Percentiles rank a stretch among this genome's conserved stretches.
These are phyloP conservation scores for Pythium biforme DNA, from an alignment of 352 stramenopile species.

Conservation along the genomic window DNA sequence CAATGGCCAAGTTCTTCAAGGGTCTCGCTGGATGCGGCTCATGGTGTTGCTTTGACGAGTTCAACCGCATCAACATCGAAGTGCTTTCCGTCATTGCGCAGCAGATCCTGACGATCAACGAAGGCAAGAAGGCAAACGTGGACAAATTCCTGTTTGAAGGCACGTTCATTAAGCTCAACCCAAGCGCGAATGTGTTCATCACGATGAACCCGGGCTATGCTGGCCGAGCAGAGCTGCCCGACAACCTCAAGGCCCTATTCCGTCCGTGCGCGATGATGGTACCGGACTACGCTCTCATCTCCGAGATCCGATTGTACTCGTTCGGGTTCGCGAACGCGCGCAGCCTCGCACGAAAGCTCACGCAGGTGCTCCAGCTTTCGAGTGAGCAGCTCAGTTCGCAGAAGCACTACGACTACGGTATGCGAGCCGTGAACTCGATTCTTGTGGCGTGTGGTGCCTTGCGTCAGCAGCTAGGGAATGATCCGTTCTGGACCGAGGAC, in stretches of 20 bases:
- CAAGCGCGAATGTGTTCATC: conserved; percentile 89
- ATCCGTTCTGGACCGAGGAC: conserved; percentile 90
- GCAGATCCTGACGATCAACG: conserved; percentile 84
- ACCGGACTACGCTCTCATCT: conserved; percentile 87
- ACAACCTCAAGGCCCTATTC: conserved; percentile 85
- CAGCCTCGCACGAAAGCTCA: conserved; percentile 91
- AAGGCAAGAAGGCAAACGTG: conserved; percentile 82
- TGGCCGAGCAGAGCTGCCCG: conserved; percentile 82
- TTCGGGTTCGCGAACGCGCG: conserved; percentile 89
- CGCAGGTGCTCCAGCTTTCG: conserved; percentile 91
- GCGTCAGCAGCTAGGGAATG: conserved; percentile 84
- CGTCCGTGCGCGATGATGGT: conserved; percentile 91
- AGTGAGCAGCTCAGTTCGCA: conserved; percentile 89
- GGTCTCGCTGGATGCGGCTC: conserved; percentile 92
- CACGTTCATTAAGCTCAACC: conserved; percentile 91
- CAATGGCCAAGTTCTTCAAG: conserved; percentile 96
- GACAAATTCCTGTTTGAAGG: conserved; percentile 90
- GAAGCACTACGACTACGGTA: conserved; percentile 91
- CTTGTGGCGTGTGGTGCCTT: conserved; percentile 91
- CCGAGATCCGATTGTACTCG: conserved; percentile 90
- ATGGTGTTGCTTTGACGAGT: conserved; percentile 91
- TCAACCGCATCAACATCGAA: conserved; percentile 90
- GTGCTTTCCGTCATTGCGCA: conserved; percentile 86
- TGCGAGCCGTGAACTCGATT: conserved; percentile 93
- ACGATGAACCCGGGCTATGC: conserved; percentile 92